phyloP scores from a whole-genome alignment of 768 basidiomycete species.

The Boletus edulis region DNA sequence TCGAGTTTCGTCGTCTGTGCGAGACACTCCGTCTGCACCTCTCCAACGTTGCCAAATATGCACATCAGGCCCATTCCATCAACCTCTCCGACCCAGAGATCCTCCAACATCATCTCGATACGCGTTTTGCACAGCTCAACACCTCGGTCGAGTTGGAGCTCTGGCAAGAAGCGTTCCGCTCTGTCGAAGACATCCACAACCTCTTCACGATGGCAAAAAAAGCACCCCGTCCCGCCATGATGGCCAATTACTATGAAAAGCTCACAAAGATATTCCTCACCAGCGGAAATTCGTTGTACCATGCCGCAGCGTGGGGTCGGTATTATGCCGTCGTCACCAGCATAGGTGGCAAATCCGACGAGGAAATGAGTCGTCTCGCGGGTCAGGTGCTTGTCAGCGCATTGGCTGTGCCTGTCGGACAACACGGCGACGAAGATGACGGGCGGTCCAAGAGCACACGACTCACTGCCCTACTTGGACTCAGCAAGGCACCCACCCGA shows the following conservation, averaged over 20 bases:
- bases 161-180: constrained; percentile 99
- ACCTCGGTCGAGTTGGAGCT: constrained; percentile 97
- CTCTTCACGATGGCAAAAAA: constrained; percentile 92
- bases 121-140: constrained; percentile 94
- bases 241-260: constrained; percentile 99
- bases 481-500: constrained; percentile 81
- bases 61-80: constrained; percentile 91
- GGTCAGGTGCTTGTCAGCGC: constrained; percentile 91
- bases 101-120: constrained; percentile 93
- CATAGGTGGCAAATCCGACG: constrained; percentile 72
- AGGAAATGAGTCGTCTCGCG: constrained; percentile 76
- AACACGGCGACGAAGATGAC: constrained; percentile 50
- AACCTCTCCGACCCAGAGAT: constrained; percentile 95
- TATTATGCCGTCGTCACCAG: constrained; percentile 73
- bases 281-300: constrained; percentile 91
- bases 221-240: constrained; percentile 89
- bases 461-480: constrained; percentile 81
- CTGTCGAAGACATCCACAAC: constrained; percentile 97
- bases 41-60: constrained; percentile 91
- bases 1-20: constrained; percentile 95
- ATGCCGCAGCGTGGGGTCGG: constrained; percentile 93
- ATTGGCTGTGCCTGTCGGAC: constrained; percentile 86
- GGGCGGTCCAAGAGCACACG: constrained; percentile 69
- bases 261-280: constrained; percentile 95
- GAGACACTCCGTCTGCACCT: constrained; percentile 96